phyloP scores from a whole-genome alignment of 83 land plant species.

The Picea abies region DNA sequence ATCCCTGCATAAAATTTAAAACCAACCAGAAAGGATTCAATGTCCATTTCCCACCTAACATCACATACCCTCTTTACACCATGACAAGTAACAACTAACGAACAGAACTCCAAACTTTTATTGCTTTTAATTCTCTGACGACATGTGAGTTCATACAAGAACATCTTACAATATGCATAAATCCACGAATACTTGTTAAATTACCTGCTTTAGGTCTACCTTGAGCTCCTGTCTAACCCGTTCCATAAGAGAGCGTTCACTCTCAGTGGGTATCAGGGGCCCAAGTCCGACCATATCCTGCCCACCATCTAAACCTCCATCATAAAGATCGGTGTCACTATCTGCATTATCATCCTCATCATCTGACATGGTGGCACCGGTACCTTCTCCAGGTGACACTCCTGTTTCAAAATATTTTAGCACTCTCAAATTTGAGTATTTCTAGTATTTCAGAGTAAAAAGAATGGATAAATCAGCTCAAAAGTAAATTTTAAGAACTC shows the following conservation, averaged over 20 bases:
- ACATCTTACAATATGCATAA: neutral
- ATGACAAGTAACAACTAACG: neutral
- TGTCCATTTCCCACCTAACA: neutral
- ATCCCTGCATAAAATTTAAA: slow-evolving; percentile 24
- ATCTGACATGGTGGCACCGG: slow-evolving; percentile 90
- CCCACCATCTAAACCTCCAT: slow-evolving; percentile 51
- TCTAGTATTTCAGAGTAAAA: slow-evolving; percentile 3
- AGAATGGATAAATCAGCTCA: too few species aligned
- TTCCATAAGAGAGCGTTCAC: slow-evolving; percentile 82
- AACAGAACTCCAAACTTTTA: neutral
- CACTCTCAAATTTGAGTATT: slow-evolving; percentile 4
- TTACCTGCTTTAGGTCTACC: slow-evolving; percentile 80
- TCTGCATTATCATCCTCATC: slow-evolving; percentile 85
- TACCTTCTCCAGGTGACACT: slow-evolving; percentile 84
- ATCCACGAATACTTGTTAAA: neutral
- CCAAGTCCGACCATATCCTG: slow-evolving; percentile 78
- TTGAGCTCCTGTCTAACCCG: slow-evolving; percentile 86
- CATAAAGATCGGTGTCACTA: slow-evolving; percentile 63
- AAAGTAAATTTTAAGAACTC: neutral
- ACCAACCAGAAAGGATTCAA: neutral
- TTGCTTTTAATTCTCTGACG: neutral
- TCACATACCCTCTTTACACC: neutral
- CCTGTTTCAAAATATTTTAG: slow-evolving; percentile 44
- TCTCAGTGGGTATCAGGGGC: slow-evolving; percentile 83
- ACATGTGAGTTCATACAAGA: neutral